Conservation (phyloP, 1,284 basidiomycete genomes). For the Heterobasidion parviporum region DNA sequence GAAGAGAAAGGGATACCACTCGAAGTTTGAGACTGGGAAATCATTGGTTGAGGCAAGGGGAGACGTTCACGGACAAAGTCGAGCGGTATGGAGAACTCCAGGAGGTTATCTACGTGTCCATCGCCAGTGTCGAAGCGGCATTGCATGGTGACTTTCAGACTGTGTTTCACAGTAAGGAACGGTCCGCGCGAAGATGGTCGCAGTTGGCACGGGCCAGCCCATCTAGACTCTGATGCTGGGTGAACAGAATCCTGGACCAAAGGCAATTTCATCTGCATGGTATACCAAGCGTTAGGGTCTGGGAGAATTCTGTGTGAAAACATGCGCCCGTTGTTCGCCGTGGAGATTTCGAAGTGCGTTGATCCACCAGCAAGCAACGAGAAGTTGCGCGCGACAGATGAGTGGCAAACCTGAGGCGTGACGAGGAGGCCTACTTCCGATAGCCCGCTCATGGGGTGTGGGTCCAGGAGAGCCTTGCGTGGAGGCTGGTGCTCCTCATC, state of each 20-base stretch:
- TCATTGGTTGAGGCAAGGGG: constrained; percentile 1
- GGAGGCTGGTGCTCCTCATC: constrained; percentile 53
- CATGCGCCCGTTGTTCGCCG: constrained; percentile 29
- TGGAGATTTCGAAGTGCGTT: constrained; percentile 34
- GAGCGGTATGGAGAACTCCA: constrained; percentile 43
- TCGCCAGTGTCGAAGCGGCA: constrained; percentile 43
- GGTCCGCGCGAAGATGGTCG: constrained; percentile 42
- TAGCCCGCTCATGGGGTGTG: constrained; percentile 43
- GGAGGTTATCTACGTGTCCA: constrained; percentile 19
- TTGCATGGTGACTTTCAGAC: constrained; percentile 40
- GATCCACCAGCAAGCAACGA: constrained; percentile 43
- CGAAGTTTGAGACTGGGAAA: background rate
- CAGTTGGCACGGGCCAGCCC: constrained; percentile 34
- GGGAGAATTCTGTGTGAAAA: constrained; percentile 30
- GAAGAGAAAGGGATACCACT: background rate
- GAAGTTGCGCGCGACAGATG: constrained; percentile 30
- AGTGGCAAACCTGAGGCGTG: constrained; percentile 14
- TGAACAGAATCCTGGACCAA: constrained; percentile 24
- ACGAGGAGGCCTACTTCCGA: constrained; percentile 44
- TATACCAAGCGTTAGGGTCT: constrained; percentile 42
- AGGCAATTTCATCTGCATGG: constrained; percentile 47
- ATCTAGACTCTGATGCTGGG: constrained; percentile 20
- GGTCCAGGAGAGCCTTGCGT: constrained; percentile 38
- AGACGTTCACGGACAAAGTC: constrained; percentile 31
- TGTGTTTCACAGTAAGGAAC: constrained; percentile 50